phyloP scores from a whole-genome alignment of 2,329 filamentous ascomycete genomes.

The Hymenoscyphus salicellus region DNA sequence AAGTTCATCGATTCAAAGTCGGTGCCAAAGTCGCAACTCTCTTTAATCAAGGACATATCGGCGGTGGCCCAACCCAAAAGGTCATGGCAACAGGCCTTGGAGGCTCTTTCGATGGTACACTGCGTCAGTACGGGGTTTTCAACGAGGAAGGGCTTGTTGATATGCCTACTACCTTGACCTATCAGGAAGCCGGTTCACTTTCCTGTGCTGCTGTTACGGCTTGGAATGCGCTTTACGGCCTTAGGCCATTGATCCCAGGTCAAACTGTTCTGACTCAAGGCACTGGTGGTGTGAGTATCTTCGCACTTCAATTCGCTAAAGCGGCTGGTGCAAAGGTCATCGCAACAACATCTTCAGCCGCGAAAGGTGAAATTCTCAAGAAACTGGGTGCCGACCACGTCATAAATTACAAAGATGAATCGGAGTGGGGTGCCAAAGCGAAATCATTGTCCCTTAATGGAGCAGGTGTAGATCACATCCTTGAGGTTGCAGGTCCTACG shows the following conservation, averaged over 20 bases:
- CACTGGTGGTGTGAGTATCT: slow-evolving; percentile 43
- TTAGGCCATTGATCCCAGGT: slow-evolving; percentile 36
- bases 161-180: slow-evolving; percentile 50
- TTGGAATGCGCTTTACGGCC: slow-evolving; percentile 58
- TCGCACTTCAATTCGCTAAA: slow-evolving; percentile 42
- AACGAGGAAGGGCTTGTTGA: slow-evolving; percentile 57
- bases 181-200: slow-evolving; percentile 48
- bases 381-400: slow-evolving; percentile 43
- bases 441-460: slow-evolving; percentile 38
- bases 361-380: slow-evolving; percentile 40
- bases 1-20: slow-evolving; percentile 56
- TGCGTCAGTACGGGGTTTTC: slow-evolving; percentile 49
- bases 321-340: slow-evolving; percentile 43
- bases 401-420: slow-evolving; percentile 43
- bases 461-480: slow-evolving; percentile 42
- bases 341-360: slow-evolving; percentile 40
- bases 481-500: slow-evolving; percentile 43
- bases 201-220: slow-evolving; percentile 53
- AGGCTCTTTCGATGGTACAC: slow-evolving; percentile 49
- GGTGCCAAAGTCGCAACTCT: slow-evolving; percentile 59
- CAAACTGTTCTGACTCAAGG: slow-evolving; percentile 43
- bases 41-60: slow-evolving; percentile 48
- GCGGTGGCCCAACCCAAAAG: slow-evolving; percentile 24
- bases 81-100: slow-evolving; percentile 51
- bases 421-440: slow-evolving; percentile 42